A percentile compares a stretch with the other conserved stretches of the same genome.
Evolutionary conservation across 108 stramenopile genomes (phyloP).

Genomic region (Ochromonas danica): DNA sequence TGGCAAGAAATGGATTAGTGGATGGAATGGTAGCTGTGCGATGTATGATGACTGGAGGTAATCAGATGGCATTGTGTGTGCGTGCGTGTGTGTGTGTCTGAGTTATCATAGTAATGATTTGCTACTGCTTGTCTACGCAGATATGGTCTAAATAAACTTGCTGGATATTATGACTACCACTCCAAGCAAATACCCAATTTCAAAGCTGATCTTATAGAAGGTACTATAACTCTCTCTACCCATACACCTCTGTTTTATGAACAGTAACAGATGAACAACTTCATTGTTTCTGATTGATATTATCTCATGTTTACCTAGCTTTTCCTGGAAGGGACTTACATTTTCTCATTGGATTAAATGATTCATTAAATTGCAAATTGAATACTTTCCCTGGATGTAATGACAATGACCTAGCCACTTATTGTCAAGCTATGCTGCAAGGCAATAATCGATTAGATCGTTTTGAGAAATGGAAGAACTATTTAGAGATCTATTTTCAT

Average conservation of each 20-base stretch:
- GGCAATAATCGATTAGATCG: not conserved
- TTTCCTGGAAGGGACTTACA: not conserved
- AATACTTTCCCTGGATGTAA: not conserved
- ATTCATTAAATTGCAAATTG: not conserved
- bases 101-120: not conserved
- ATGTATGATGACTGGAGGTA: not conserved
- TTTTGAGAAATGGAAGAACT: not conserved
- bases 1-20: not conserved
- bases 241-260: too few relatives aligned
- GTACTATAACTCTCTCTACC: too few relatives aligned
- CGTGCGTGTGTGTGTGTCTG: too few relatives aligned
- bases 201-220: too few relatives aligned
- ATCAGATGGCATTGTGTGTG: too few relatives aligned
- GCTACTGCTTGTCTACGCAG: not conserved
- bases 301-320: not conserved
- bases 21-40: not conserved
- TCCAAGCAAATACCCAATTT: too few relatives aligned
- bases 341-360: not conserved
- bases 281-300: not conserved
- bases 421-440: constrained; percentile 1
- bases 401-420: not conserved
- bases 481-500: not conserved
- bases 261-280: too few relatives aligned
- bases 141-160: not conserved
- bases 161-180: not conserved